phyloP scores from a whole-genome alignment of 148 eudicot genomes.

The Vaccinium macrocarpon region DNA sequence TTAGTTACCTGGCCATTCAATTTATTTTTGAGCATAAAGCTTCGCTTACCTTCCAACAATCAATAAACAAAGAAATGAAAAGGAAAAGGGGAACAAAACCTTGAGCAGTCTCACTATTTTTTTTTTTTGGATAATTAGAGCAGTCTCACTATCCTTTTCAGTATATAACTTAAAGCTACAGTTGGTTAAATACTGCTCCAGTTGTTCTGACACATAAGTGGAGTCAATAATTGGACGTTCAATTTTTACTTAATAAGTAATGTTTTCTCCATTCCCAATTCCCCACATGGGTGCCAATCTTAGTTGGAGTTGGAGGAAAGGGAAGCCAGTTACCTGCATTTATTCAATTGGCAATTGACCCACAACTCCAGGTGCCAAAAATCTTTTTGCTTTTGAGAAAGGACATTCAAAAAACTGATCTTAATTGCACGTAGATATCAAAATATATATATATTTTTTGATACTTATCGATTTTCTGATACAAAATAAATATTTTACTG shows the following conservation, averaged over 20 bases:
- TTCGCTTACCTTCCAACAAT: no score
- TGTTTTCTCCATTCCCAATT: not conserved
- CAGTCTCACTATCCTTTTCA: not conserved
- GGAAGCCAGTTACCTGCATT: not conserved
- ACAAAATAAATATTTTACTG: no score
- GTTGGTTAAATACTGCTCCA: not conserved
- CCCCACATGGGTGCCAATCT: conserved; percentile 16
- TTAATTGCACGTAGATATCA: no score
- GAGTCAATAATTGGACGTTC: conserved; percentile 5
- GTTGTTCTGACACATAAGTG: not conserved
- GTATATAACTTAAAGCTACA: not conserved
- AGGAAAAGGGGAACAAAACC: no score
- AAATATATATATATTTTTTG: no score
- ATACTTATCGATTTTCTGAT: no score
- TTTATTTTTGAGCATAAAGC: no score
- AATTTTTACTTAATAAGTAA: not conserved
- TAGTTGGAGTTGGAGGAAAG: not conserved
- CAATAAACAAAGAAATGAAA: no score
- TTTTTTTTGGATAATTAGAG: no score
- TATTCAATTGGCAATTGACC: not conserved
- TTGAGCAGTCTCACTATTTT: no score
- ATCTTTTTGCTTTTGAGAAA: not conserved
- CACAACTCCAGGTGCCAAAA: conserved; percentile 9
- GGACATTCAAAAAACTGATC: no score
- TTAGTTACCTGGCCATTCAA: not conserved